Evolutionary conservation across 139 green algal genomes (phyloP).

Genomic region (Prasinococcaceae sp.): DNA sequence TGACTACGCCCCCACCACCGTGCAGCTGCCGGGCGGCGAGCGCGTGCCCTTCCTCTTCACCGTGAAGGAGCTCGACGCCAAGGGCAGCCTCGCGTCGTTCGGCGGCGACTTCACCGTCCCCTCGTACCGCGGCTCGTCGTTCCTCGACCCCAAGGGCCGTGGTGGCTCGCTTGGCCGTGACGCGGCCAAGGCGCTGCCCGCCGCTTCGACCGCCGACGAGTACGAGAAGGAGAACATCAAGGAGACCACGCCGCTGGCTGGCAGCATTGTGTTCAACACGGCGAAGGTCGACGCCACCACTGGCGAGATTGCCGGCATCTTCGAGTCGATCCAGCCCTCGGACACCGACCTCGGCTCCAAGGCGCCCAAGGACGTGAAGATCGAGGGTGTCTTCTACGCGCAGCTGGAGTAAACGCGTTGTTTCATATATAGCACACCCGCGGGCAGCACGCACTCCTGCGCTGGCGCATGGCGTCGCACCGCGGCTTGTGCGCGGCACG

Average conservation of each 20-base stretch:
- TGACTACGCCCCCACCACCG: slow-evolving; percentile 90
- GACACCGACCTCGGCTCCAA: slow-evolving; percentile 98
- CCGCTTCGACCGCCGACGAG: slow-evolving; percentile 64
- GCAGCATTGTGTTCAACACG: slow-evolving; percentile 78
- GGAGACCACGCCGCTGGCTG: slow-evolving; percentile 61
- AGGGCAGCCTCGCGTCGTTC: slow-evolving; percentile 68
- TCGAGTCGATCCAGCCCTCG: slow-evolving; percentile 95
- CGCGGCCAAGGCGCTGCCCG: slow-evolving; percentile 89
- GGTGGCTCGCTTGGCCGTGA: slow-evolving; percentile 92
- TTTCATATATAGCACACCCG: too few relatives aligned
- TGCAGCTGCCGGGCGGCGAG: slow-evolving; percentile 96
- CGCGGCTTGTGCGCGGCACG: too few relatives aligned
- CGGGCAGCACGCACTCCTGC: too few relatives aligned
- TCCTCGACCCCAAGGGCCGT: slow-evolving; percentile 99
- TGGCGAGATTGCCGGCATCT: slow-evolving; percentile 93
- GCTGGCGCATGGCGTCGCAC: too few relatives aligned
- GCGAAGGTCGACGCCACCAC: slow-evolving; percentile 77
- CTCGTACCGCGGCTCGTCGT: slow-evolving; percentile 95
- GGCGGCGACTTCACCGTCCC: slow-evolving; percentile 89
- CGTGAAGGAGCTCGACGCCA: slow-evolving; percentile 89
- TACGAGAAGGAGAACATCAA: slow-evolving; percentile 93
- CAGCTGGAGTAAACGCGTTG: slow-evolving; percentile 54
- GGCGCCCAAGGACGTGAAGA: slow-evolving; percentile 97
- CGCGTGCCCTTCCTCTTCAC: slow-evolving; percentile 99
- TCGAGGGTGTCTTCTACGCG: slow-evolving; percentile 87